Base-by-base conservation (phyloP, 2,329 filamentous ascomycete genomes). In the Aureobasidium zeae region DNA sequence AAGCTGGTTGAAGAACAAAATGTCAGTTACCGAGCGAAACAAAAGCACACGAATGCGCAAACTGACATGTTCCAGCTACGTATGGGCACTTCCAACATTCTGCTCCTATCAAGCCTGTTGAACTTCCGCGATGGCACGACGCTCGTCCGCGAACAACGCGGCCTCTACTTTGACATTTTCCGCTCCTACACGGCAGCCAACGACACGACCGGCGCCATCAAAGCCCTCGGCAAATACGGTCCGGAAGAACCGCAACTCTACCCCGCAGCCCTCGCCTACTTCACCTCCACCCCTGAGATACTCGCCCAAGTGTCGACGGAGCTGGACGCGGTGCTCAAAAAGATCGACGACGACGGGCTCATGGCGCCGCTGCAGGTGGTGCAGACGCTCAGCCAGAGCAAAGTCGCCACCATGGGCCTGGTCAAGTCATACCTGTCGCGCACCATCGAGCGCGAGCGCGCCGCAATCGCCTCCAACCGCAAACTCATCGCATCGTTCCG, bases 321-420 rank as follows among this genome's bases (percentile, higher is more conserved):
- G 64, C 72, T 98, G 8, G 76, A 86, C 45, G 71, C 68, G 1
- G 81, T 98, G 1, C 72, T 98, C 9, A 74, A 78, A 51, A 87
- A 85, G 55, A 96, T 98, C 53, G 86, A 95, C 58, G 75, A 82
- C 49, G 87, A 94, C 55, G 82, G 86, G 1, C 75, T 98, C 26
- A 91, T 98, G 85, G 89, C 91, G 0, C 91, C 91, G 1, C 69
- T 98, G 3, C 91, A 98, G 61, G 91, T 98, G 22, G 91, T 98
- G 12, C 89, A 98, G 63, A 91, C 88, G 0, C 74, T 98, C 11
- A 81, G 76, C 48, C 74, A 74, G 41, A 84, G 83, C 52, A 76
- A 80, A 5, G 86, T 95, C 2, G 89, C 93, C 1, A 96, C 87
- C 0, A 95, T 98, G 85, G 91, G 89, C 38, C 87, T 96, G 74